Evolutionary conservation across 2,329 filamentous ascomycete genomes (phyloP), one percentile per base, ranked within the genome.

Genomic region (Colletotrichum sp.): DNA sequence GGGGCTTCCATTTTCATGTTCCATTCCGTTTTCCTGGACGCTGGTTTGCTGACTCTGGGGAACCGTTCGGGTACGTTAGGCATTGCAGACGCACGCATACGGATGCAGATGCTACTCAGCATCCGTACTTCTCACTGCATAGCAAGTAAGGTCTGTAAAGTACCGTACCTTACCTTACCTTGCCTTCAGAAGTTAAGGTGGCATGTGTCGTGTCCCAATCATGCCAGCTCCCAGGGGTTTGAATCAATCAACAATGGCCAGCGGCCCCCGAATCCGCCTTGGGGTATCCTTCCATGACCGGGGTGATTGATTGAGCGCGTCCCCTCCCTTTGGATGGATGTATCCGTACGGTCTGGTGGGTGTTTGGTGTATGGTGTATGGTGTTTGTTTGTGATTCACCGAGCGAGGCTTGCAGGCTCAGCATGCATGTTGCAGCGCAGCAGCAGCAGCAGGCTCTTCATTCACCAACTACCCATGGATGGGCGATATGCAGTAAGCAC

Each of bases 201-300:
- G 44, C 44, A 52, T 52, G 44, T 52, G n/a, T 52, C 44, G 44
- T 52, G 44, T 15, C 55, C 26, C 36, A 63, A 57, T 55, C 69
- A 57, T 60, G 59, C 59, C 68, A 70, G 68, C 44, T 34, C 7
- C 57, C 60, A 55, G 60, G 69, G 72, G 72, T 18, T 55, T 64
- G 69, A 75, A 72, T 72, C 72, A 75, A 55, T 57, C 44, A 21
- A 52, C 44, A 52, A 21, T 4, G 52, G 67, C 36, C 69, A 67
- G 39, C 72, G 30, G 69, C 49, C 36, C 62, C 72, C 36, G 68
- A 71, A 39, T 36, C 49, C 68, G 57, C 52, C 28, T 57, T 55
- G 36, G 66, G 59, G 32, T 28, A n/a, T 44, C 13, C 44, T 52
- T 52, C n/a, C 44, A 21, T 12, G 57, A 18, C 24, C n/a, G 30